phyloP scores from a whole-genome alignment of 495 filamentous ascomycete species.

The Hypoxylon crocopeplum region DNA sequence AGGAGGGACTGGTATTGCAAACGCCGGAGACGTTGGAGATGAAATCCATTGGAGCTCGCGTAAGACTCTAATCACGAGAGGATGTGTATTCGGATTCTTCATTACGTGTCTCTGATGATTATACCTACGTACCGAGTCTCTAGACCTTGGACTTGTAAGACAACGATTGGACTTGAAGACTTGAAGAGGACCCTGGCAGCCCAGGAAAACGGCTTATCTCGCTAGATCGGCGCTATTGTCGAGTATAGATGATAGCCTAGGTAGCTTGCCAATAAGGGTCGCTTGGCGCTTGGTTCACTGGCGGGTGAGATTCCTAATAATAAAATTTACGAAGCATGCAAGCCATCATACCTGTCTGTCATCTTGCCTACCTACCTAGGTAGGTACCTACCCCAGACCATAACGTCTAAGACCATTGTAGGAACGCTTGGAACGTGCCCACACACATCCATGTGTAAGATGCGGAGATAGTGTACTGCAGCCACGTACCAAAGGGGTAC shows the following conservation, averaged over 20 bases:
- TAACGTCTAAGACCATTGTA: slow-evolving; percentile 16
- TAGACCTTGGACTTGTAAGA: too few relatives aligned
- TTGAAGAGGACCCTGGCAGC: neutral
- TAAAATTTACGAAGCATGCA: slow-evolving; percentile 25
- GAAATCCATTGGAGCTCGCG: neutral
- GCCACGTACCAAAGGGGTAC: neutral
- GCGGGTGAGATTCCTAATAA: slow-evolving; percentile 17
- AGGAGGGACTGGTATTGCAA: neutral
- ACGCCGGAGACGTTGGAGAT: slow-evolving; percentile 1
- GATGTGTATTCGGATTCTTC: too few relatives aligned
- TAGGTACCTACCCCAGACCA: slow-evolving; percentile 21
- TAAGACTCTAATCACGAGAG: neutral
- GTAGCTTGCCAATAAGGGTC: slow-evolving; percentile 13
- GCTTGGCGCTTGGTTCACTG: slow-evolving; percentile 17
- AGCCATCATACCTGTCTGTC: slow-evolving; percentile 10
- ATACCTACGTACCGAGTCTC: too few relatives aligned
- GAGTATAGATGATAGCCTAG: slow-evolving; percentile 12
- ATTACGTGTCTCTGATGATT: too few relatives aligned
- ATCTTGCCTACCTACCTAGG: neutral
- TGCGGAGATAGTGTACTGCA: slow-evolving; percentile 12
- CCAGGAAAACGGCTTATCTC: slow-evolving; percentile 24
- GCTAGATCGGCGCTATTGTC: slow-evolving; percentile 35
- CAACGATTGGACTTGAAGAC: neutral
- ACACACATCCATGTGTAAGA: slow-evolving; percentile 7
- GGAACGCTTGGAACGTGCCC: slow-evolving; percentile 21